Conservation (phyloP, 2,329 filamentous ascomycete species). For the Fusarium incarnatum region DNA sequence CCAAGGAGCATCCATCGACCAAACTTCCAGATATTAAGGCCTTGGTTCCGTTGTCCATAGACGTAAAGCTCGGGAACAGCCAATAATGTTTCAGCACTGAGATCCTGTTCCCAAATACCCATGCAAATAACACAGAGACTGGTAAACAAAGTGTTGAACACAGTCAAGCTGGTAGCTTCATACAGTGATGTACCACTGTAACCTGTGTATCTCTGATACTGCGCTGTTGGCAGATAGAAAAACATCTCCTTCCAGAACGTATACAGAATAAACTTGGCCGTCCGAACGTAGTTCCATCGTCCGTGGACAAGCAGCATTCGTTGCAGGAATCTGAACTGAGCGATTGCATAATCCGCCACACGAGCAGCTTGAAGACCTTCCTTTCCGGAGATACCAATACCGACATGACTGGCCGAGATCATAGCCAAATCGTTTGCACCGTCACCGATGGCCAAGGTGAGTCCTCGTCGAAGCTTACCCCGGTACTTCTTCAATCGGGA, state of each 20-base stretch:
- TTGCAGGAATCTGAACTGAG: slow-evolving; percentile 90
- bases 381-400: slow-evolving; percentile 90
- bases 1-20: slow-evolving; percentile 82
- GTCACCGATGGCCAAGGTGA: slow-evolving; percentile 92
- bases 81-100: slow-evolving; percentile 84
- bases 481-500: slow-evolving; percentile 72
- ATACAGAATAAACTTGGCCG: slow-evolving; percentile 87
- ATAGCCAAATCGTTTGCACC: slow-evolving; percentile 96
- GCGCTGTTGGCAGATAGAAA: slow-evolving; percentile 86
- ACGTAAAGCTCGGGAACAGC: slow-evolving; percentile 92
- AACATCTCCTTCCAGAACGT: slow-evolving; percentile 93
- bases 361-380: slow-evolving; percentile 91
- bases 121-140: slow-evolving; percentile 89
- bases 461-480: slow-evolving; percentile 56
- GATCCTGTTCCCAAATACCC: slow-evolving; percentile 91
- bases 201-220: slow-evolving; percentile 85
- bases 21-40: slow-evolving; percentile 81
- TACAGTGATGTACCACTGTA: slow-evolving; percentile 94
- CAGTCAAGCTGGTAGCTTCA: slow-evolving; percentile 85
- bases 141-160: slow-evolving; percentile 96
- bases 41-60: slow-evolving; percentile 77
- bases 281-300: slow-evolving; percentile 89
- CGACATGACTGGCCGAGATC: slow-evolving; percentile 88
- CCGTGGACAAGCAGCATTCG: slow-evolving; percentile 87
- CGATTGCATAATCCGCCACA: slow-evolving; percentile 91